phyloP scores from a whole-genome alignment of 352 stramenopile species.

The Phytophthora sansomeana region DNA sequence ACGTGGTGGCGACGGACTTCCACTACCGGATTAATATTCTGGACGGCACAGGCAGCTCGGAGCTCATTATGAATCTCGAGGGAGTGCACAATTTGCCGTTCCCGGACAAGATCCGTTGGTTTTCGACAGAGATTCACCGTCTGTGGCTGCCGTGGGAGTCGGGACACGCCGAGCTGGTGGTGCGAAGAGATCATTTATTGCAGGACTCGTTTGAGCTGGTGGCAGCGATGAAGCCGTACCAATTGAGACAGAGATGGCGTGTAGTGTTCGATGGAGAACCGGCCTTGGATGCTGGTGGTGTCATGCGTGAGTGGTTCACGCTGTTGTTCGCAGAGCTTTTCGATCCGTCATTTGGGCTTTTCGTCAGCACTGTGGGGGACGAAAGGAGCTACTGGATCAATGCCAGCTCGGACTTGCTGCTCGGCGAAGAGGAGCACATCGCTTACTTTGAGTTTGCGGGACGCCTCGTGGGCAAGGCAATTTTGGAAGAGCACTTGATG shows the following conservation, averaged over 20 bases:
- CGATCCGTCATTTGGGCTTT: slow-evolving; percentile 79
- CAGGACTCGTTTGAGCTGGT: slow-evolving; percentile 89
- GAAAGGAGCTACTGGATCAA: slow-evolving; percentile 90
- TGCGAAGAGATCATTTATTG: slow-evolving; percentile 83
- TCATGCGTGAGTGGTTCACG: slow-evolving; percentile 93
- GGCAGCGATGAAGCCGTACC: slow-evolving; percentile 77
- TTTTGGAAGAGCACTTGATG: slow-evolving; percentile 87
- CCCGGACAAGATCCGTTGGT: slow-evolving; percentile 81
- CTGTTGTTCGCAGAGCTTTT: slow-evolving; percentile 87
- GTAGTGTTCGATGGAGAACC: slow-evolving; percentile 90
- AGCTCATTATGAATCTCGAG: slow-evolving; percentile 89
- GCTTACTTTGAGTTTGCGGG: slow-evolving; percentile 84
- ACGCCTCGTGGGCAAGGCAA: slow-evolving; percentile 86
- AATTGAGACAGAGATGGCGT: slow-evolving; percentile 84
- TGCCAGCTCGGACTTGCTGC: slow-evolving; percentile 62
- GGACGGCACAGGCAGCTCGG: slow-evolving; percentile 68
- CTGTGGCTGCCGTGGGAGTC: slow-evolving; percentile 88
- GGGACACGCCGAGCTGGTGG: slow-evolving; percentile 79
- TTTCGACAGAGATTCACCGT: slow-evolving; percentile 84
- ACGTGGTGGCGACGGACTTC: slow-evolving; percentile 79
- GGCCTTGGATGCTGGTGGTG: slow-evolving; percentile 85
- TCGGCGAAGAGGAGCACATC: slow-evolving; percentile 62
- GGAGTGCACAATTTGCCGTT: slow-evolving; percentile 83
- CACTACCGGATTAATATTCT: slow-evolving; percentile 87
- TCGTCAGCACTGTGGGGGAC: slow-evolving; percentile 73